Evolutionary conservation across 2,329 filamentous ascomycete species (phyloP).

Genomic region (Sarocladium kiliense): DNA sequence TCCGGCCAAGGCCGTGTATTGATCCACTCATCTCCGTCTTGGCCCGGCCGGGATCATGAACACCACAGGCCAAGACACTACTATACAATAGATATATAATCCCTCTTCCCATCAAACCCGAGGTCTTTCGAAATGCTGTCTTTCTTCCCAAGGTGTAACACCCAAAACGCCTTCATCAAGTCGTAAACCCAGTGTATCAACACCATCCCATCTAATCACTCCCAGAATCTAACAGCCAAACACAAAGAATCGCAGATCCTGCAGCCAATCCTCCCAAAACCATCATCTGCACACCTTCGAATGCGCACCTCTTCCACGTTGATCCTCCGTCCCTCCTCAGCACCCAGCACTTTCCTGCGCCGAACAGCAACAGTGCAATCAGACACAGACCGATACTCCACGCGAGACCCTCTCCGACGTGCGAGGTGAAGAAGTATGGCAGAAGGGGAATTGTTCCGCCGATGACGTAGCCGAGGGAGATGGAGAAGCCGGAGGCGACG

Average conservation of each 20-base stretch:
- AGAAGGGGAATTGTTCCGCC: slow-evolving; percentile 58
- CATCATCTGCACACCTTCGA: slow-evolving; percentile 13
- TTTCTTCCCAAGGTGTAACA: not conserved
- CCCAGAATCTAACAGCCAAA: not conserved
- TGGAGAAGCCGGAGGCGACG: slow-evolving; percentile 48
- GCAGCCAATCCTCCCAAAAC: slow-evolving; percentile 28
- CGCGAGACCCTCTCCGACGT: slow-evolving; percentile 36
- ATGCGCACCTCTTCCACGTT: slow-evolving; percentile 1
- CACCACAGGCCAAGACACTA: not conserved
- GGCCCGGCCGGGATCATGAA: not conserved
- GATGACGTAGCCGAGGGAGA: slow-evolving; percentile 56
- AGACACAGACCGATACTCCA: slow-evolving; percentile 52
- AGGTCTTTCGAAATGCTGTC: too few species aligned
- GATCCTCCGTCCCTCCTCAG: slow-evolving; percentile 18
- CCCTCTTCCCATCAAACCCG: too few species aligned
- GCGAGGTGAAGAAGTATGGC: slow-evolving; percentile 52
- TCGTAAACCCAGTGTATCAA: not conserved
- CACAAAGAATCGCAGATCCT: slow-evolving; percentile 1
- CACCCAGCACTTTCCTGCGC: slow-evolving; percentile 47
- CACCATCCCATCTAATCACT: not conserved
- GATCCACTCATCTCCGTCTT: not conserved
- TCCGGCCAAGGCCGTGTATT: not conserved
- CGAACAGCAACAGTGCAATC: slow-evolving; percentile 49
- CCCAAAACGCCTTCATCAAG: not conserved
- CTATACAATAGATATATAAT: too few species aligned